Base-by-base conservation (phyloP, 2,329 filamentous ascomycete species). In the Podosphaera xanthii region DNA sequence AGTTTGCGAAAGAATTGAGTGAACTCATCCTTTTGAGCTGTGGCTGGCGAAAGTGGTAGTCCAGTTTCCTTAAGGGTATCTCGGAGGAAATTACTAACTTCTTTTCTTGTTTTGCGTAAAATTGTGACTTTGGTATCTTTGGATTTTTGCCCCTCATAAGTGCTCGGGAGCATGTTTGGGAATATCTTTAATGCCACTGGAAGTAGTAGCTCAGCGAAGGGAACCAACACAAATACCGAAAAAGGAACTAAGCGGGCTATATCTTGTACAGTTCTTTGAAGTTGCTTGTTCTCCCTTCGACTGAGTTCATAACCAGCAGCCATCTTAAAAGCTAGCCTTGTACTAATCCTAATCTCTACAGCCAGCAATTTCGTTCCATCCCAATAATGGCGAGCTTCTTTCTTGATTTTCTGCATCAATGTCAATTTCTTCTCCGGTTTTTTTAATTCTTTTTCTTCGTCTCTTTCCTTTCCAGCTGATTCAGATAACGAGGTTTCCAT, bases 1-100 rank as follows among this genome's bases (percentile, higher is more conserved):
- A 97, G 81, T 76, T 98, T 98, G 70, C 87, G 85, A 83, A 98
- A 98, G 74, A 98, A 98, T 67, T 91, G 87, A 61, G 85, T 79
- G 67, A 98, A 98, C 70, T 97, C 92, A 65, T 95, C 89, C 68
- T 84, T 90, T 70, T 92, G 89, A 14, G 91, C 84, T 58, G 85
- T 94, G 54, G 85, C 83, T 2, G 82, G 78, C 59, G 86, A 94
- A 64, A 98, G 74, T 0, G 92, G 92, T 57, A 97, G 76, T 57
- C 92, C 92, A n/a, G 87, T 92, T 74, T 98, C 92, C 65, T 84
- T 86, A 60, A 98, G 74, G 0, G 92, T 98, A 66, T 87, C 81
- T 61, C 87, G 84, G 62, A 98, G 76, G 72, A 98, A 97, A 62
- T 76, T 79, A 71, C 89, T 95, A 65, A 98, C 91, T 70, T 96